A percentile compares a stretch with the other conserved stretches of the same genome.
Conservation (phyloP, 371 early-diverging fungal genomes). For the Mucor lusitanicus region DNA sequence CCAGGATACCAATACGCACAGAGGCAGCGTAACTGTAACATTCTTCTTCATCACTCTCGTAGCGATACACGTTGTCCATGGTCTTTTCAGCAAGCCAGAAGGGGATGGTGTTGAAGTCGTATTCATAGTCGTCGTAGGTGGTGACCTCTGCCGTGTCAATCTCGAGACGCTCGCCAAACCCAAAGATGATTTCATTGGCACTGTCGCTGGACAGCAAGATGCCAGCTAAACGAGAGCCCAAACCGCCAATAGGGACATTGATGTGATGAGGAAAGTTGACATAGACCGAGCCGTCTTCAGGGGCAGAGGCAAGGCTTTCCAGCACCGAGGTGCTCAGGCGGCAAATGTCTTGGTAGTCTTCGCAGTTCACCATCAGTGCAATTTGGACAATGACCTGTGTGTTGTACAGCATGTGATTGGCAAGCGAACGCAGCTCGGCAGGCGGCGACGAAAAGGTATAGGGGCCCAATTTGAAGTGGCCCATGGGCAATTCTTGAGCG, state of each 20-base stretch:
- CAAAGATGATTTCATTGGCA: slow-evolving; percentile 66
- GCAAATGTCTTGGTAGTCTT: slow-evolving; percentile 63
- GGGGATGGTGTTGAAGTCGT: slow-evolving; percentile 35
- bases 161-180: slow-evolving; percentile 74
- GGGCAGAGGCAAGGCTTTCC: slow-evolving; percentile 51
- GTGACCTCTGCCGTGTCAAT: slow-evolving; percentile 50
- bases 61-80: slow-evolving; percentile 14
- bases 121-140: slow-evolving; percentile 33
- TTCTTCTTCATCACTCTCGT: neutral
- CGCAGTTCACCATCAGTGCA: slow-evolving; percentile 62
- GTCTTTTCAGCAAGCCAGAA: slow-evolving; percentile 34
- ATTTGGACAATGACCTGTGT: slow-evolving; percentile 70
- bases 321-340: slow-evolving; percentile 69
- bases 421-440: slow-evolving; percentile 65
- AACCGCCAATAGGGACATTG: slow-evolving; percentile 37
- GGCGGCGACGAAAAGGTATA: slow-evolving; percentile 26
- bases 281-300: slow-evolving; percentile 3
- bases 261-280: slow-evolving; percentile 12
- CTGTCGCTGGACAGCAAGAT: slow-evolving; percentile 63
- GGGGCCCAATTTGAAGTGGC: slow-evolving; percentile 19
- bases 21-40: slow-evolving; percentile 24
- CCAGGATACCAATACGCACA: slow-evolving; percentile 72
- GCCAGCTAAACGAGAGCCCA: slow-evolving; percentile 70
- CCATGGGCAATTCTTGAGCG: slow-evolving; percentile 13
- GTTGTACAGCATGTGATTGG: slow-evolving; percentile 72